These are phyloP conservation scores for Heritiera littoralis DNA, from an alignment of 345 rosid genomes.

Conservation along the genomic window DNA sequence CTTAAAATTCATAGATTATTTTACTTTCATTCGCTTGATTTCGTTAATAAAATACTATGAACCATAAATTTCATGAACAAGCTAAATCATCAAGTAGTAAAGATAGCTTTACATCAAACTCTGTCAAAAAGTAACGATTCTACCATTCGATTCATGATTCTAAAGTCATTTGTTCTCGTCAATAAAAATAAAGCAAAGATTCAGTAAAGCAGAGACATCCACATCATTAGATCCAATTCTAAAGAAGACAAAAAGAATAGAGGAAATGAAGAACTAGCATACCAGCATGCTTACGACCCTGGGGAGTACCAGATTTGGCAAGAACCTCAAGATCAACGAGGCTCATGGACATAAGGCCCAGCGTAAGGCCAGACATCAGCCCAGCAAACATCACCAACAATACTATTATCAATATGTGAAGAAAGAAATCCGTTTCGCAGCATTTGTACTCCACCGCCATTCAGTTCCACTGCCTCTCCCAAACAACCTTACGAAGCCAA, in stretches of 20 bases:
- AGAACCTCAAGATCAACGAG: conserved; percentile 97
- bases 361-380: conserved; percentile 90
- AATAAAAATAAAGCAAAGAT: not conserved
- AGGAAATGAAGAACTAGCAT: conserved; percentile 12
- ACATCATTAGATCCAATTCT: conserved; percentile 4
- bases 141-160: not conserved
- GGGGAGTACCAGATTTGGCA: conserved; percentile 89
- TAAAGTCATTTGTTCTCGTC: not conserved
- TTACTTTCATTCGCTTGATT: not conserved
- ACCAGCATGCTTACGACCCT: conserved; percentile 72
- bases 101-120: too few relatives aligned
- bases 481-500: too few relatives aligned
- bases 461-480: not conserved
- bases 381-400: conserved; percentile 85
- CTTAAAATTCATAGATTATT: not conserved
- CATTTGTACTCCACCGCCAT: conserved; percentile 77
- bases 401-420: conserved; percentile 55
- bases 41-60: not conserved
- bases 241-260: not conserved
- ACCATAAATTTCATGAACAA: not conserved
- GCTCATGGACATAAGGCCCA: conserved; percentile 98
- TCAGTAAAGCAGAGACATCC: not conserved
- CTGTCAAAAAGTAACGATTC: not conserved
- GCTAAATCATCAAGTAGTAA: not conserved
- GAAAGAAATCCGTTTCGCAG: conserved; percentile 60